A percentile compares a stretch with the other conserved stretches of the same genome.
Conservation (phyloP, 1,284 basidiomycete genomes). For the Prillingera fragicola region DNA sequence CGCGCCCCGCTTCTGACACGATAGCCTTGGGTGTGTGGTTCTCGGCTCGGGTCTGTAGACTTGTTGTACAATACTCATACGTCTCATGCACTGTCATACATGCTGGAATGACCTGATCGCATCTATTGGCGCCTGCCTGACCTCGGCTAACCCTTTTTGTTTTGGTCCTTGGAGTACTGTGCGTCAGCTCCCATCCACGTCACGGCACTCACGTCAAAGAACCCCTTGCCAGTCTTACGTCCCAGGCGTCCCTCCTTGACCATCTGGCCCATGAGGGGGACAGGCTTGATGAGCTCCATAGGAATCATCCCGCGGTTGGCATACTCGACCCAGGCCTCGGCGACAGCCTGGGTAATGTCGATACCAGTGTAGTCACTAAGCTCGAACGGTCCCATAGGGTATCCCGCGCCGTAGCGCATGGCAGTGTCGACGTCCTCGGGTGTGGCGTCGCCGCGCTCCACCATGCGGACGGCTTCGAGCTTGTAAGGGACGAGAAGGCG, state of each 20-base stretch:
- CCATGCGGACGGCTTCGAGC: constrained; percentile 55
- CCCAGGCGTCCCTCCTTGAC: constrained; percentile 54
- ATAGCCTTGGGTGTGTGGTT: neutral
- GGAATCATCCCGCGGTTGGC: constrained; percentile 49
- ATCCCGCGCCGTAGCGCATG: constrained; percentile 57
- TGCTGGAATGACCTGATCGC: no score
- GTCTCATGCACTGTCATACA: neutral
- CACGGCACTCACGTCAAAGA: constrained; percentile 43
- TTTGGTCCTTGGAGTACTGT: neutral
- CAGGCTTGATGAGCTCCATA: constrained; percentile 49
- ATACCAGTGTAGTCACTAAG: constrained; percentile 55
- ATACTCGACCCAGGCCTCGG: constrained; percentile 52
- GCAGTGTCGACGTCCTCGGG: constrained; percentile 55
- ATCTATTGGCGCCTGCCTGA: no score
- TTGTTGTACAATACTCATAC: neutral
- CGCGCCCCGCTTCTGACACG: neutral
- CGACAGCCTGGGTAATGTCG: constrained; percentile 50
- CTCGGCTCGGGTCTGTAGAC: neutral
- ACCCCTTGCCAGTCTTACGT: constrained; percentile 52
- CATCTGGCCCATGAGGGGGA: constrained; percentile 50
- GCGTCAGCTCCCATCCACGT: neutral
- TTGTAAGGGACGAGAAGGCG: neutral
- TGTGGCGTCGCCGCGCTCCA: constrained; percentile 56
- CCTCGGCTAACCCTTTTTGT: no score
- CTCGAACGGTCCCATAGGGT: constrained; percentile 55